phyloP scores from a whole-genome alignment of 768 basidiomycete species.

The Roridomyces roridus region DNA sequence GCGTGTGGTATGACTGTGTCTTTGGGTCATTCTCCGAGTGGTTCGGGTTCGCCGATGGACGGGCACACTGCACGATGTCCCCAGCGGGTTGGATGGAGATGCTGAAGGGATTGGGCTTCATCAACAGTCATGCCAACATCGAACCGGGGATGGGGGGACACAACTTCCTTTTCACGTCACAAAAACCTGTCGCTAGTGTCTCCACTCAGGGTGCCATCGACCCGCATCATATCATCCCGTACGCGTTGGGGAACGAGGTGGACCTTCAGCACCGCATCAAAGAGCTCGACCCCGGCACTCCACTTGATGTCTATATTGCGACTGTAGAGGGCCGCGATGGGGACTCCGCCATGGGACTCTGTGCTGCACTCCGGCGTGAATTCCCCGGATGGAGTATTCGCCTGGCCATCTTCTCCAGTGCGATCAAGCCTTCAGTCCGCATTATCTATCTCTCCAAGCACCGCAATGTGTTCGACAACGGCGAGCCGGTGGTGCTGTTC shows the following conservation, averaged over 20 bases:
- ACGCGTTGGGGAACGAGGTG: neutral
- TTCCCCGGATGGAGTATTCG: neutral
- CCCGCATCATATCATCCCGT: neutral
- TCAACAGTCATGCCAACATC: too few relatives aligned
- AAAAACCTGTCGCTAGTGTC: neutral
- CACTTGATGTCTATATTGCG: neutral
- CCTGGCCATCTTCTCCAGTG: neutral
- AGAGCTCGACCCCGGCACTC: neutral
- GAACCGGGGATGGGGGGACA: neutral
- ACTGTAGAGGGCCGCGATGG: neutral
- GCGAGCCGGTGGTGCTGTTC: neutral
- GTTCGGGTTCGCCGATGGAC: constrained; percentile 5
- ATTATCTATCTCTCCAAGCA: neutral
- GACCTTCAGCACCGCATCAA: neutral
- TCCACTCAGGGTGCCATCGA: neutral
- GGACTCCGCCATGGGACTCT: neutral
- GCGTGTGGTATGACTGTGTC: constrained; percentile 7
- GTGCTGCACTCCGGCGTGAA: neutral
- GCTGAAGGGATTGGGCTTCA: neutral
- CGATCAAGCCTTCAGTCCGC: neutral
- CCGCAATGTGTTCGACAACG: neutral
- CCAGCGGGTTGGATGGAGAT: neutral
- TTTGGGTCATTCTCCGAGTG: constrained; percentile 11
- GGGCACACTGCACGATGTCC: constrained; percentile 6
- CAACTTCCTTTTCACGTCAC: neutral